Percentiles rank a stretch among this genome's conserved stretches.
Conservation (phyloP, 2,329 filamentous ascomycete genomes). For the Lasiodiplodia gonubiensis region DNA sequence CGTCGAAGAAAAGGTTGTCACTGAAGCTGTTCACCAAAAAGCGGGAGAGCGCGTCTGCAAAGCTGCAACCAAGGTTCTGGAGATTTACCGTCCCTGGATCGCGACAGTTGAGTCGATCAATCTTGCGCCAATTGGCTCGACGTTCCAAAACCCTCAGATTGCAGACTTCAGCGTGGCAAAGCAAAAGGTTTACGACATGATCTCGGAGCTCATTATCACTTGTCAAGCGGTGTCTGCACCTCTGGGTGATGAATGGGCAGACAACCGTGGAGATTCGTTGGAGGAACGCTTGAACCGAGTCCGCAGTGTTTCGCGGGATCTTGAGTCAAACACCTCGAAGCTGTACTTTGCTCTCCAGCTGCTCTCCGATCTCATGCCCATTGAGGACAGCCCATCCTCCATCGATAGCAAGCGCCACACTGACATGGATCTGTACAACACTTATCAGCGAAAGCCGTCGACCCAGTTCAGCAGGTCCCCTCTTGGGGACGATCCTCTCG, state of each 20-base stretch:
- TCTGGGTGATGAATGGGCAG: slow-evolving; percentile 92
- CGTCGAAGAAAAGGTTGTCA: slow-evolving; percentile 80
- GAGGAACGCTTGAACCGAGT: slow-evolving; percentile 86
- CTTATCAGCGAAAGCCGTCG: slow-evolving; percentile 41
- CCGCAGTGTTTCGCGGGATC: slow-evolving; percentile 73
- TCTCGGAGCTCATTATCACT: slow-evolving; percentile 83
- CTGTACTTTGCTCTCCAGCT: slow-evolving; percentile 87
- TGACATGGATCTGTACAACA: slow-evolving; percentile 41
- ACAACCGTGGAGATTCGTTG: slow-evolving; percentile 85
- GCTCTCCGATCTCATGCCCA: slow-evolving; percentile 78
- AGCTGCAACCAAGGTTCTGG: slow-evolving; percentile 78
- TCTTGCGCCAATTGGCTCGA: slow-evolving; percentile 76
- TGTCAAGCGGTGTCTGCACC: slow-evolving; percentile 93
- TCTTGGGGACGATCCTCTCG: slow-evolving; percentile 49
- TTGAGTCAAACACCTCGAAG: slow-evolving; percentile 86
- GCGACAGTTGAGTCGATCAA: slow-evolving; percentile 91
- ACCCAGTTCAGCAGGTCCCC: slow-evolving; percentile 54
- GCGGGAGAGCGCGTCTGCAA: slow-evolving; percentile 83
- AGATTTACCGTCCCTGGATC: slow-evolving; percentile 89
- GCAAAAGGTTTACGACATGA: slow-evolving; percentile 90
- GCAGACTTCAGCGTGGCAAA: slow-evolving; percentile 89
- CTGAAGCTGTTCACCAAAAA: slow-evolving; percentile 75
- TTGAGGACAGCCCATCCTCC: slow-evolving; percentile 39
- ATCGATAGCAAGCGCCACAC: slow-evolving; percentile 49
- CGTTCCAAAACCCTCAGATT: slow-evolving; percentile 82